phyloP scores from a whole-genome alignment of 257 asterid genomes.

The Nicotiana otophora region DNA sequence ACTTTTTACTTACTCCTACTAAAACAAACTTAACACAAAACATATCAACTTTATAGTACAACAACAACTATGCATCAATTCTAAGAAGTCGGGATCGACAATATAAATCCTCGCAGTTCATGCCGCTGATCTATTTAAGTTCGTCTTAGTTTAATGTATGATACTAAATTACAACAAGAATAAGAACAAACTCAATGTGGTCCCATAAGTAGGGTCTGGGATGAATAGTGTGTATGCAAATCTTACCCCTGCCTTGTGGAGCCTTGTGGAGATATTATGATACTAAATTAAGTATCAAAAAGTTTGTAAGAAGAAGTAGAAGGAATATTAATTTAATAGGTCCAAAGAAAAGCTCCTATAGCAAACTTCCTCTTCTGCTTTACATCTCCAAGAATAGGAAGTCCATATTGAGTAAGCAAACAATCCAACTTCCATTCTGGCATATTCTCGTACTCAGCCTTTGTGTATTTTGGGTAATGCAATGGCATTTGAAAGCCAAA shows the following conservation, averaged over 20 bases:
- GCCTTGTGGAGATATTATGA: no score
- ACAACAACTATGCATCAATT: neutral
- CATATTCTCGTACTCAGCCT: conserved; percentile 21
- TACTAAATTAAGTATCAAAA: neutral
- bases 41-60: neutral
- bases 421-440: conserved; percentile 22
- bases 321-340: neutral
- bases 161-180: neutral
- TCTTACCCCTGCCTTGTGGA: no score
- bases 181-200: no score
- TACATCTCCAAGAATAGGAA: conserved; percentile 17
- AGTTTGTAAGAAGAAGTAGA: neutral
- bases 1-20: neutral
- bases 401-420: conserved; percentile 17
- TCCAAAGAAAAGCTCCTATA: conserved; percentile 27
- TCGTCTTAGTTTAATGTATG: neutral
- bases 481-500: conserved; percentile 19
- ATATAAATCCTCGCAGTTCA: neutral
- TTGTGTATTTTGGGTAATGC: conserved; percentile 17
- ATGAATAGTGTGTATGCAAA: no score
- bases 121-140: no score
- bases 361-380: conserved; percentile 22
- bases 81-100: neutral
- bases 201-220: fast-evolving
- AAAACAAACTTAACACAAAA: neutral